Percentiles rank a stretch among this genome's conserved stretches.
Conservation (phyloP, 352 stramenopile genomes). For the Paralagenidium karlingii region DNA sequence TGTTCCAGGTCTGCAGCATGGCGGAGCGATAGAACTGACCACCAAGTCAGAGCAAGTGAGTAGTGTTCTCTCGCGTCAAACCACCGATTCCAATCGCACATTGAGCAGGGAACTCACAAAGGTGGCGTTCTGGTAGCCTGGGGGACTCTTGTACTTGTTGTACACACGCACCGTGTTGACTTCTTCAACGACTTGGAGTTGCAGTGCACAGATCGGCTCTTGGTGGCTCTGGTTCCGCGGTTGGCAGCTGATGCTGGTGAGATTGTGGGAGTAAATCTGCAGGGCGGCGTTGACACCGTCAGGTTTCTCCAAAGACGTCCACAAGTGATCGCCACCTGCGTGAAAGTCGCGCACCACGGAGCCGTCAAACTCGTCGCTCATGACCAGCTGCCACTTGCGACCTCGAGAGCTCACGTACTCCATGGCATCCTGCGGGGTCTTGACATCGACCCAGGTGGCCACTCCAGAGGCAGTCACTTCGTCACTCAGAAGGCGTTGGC, state of each 20-base stretch:
- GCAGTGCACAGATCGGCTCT: slow-evolving; percentile 40
- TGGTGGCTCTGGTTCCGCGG: slow-evolving; percentile 27
- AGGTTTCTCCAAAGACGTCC: slow-evolving; percentile 76
- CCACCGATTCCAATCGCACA: slow-evolving; percentile 15
- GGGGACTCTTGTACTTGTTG: slow-evolving; percentile 46
- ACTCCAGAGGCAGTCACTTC: slow-evolving; percentile 30
- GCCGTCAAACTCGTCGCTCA: slow-evolving; percentile 50
- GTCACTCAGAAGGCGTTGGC: slow-evolving; percentile 69
- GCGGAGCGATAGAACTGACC: slow-evolving; percentile 33
- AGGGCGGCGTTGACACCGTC: slow-evolving; percentile 67
- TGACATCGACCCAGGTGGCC: slow-evolving; percentile 45
- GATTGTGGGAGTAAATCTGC: slow-evolving; percentile 60
- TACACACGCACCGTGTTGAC: slow-evolving; percentile 28
- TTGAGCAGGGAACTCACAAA: slow-evolving; percentile 9
- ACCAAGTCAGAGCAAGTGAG: neutral
- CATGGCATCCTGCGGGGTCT: slow-evolving; percentile 22
- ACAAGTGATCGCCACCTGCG: slow-evolving; percentile 88
- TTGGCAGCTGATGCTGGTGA: slow-evolving; percentile 42
- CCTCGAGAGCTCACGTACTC: slow-evolving; percentile 43
- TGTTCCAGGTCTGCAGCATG: slow-evolving; percentile 87
- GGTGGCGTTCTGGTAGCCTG: slow-evolving; percentile 25
- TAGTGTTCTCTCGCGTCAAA: neutral
- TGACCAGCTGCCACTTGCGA: slow-evolving; percentile 21
- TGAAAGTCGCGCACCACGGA: slow-evolving; percentile 58
- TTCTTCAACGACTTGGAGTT: slow-evolving; percentile 35